Base-by-base conservation (phyloP, 176 grass and related monocot genomes). In the Carex pumila region DNA sequence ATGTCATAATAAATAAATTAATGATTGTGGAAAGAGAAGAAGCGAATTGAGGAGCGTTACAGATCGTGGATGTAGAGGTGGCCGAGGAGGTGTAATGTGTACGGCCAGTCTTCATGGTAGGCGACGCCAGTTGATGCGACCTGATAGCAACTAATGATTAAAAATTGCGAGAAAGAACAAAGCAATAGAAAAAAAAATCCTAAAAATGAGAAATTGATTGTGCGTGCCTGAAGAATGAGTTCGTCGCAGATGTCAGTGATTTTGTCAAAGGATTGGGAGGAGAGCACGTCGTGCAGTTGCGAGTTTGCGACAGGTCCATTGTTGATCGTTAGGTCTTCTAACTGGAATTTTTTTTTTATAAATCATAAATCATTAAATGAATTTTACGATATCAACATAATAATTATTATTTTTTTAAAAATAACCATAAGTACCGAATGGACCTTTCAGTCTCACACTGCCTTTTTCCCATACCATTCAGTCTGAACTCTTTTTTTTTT, bases 221-320 rank as follows among this genome's bases (percentile, higher is more conserved):
- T 9, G 19, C 34, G 61, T 88, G 84, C 94, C 88, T 89, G 88
- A 17, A 95, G 87, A 86, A 92, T 19, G 62, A 94, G 86, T 8
- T 97, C 94, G 58, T 97, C 91, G 85, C 90, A 97, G 81, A 97
- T 85, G 17, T 78, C 15, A 73, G 89, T 90, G 29, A 94, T 4
- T 30, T 69, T 29, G 36, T 83, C 36, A 88, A 87, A 97, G 67
- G 90, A 92, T 79, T 60, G 85, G 68, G 85, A 64, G 61, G 91
- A 47, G 83, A 94, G 84, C 12, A 91, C 90, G 55, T 61, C 84
- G 66, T 89, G 72, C 11, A 97, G 84, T 21, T 88, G 61, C n/a
- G n/a, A n/a, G n/a, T n/a, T n/a, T n/a, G n/a, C 18, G 90, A 86
- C 73, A 97, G 84, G 83, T 97, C 94, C 91, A 97, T 97, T 72